Percentiles rank a stretch among this genome's conserved stretches.
Conservation (phyloP, 2,329 filamentous ascomycete species). For the Calonectria pseudoturangicola region DNA sequence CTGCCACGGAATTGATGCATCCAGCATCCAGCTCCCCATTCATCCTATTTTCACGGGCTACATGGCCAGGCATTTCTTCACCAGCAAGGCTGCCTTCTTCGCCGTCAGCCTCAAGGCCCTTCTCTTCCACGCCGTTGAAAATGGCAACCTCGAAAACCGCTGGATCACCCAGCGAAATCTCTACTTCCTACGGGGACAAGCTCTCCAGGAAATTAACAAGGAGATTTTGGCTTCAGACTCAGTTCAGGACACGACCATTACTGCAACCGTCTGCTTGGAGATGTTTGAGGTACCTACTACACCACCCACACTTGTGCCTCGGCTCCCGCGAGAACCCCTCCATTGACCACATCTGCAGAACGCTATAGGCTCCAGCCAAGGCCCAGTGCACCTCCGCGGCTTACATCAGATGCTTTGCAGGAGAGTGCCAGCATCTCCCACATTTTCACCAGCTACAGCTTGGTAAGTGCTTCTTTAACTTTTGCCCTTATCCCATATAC, state of each 20-base stretch:
- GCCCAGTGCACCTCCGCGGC: slow-evolving; percentile 29
- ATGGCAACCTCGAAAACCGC: not conserved
- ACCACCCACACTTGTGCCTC: not conserved
- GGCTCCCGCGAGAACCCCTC: slow-evolving; percentile 10
- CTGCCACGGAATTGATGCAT: slow-evolving; percentile 21
- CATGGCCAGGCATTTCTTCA: slow-evolving; percentile 29
- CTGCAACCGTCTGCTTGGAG: slow-evolving; percentile 22
- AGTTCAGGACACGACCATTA: slow-evolving; percentile 27
- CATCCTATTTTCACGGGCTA: slow-evolving; percentile 31
- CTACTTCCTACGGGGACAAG: slow-evolving; percentile 25
- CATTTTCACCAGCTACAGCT: slow-evolving; percentile 22
- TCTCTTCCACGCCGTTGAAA: slow-evolving; percentile 23
- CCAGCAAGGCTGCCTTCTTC: slow-evolving; percentile 29
- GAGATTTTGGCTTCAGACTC: slow-evolving; percentile 16
- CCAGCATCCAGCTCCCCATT: slow-evolving; percentile 24
- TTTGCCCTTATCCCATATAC: not conserved
- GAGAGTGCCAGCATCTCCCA: slow-evolving; percentile 19
- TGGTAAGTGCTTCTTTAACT: slow-evolving; percentile 16
- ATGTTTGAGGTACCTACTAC: slow-evolving; percentile 30
- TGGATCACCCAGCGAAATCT: slow-evolving; percentile 31
- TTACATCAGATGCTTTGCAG: slow-evolving; percentile 30
- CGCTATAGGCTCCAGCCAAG: slow-evolving; percentile 29
- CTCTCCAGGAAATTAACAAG: slow-evolving; percentile 28
- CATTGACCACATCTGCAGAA: slow-evolving; percentile 25
- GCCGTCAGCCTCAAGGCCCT: slow-evolving; percentile 30